Evolutionary conservation across 495 filamentous ascomycete species (phyloP).

Genomic region (Poronia punctata): DNA sequence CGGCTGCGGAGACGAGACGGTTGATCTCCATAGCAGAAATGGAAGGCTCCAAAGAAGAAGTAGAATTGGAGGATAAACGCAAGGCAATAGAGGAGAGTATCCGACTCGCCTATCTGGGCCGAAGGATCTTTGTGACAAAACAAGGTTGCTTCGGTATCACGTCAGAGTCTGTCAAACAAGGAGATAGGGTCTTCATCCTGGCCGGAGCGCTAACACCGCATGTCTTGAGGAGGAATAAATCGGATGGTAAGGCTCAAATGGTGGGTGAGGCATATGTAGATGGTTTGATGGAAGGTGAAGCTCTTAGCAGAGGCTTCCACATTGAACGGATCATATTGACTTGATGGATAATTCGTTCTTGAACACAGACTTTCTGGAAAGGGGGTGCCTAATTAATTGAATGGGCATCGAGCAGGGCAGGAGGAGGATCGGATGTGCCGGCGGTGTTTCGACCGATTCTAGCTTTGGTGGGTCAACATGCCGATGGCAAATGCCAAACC

Average conservation of each 20-base stretch:
- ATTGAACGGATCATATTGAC: too few relatives aligned
- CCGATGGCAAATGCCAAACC: not conserved
- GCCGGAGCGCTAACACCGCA: constrained; percentile 9
- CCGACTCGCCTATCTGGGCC: constrained; percentile 7
- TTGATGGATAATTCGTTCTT: too few relatives aligned
- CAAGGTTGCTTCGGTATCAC: constrained; percentile 5
- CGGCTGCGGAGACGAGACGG: not conserved
- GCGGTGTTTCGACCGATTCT: too few relatives aligned
- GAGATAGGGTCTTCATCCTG: constrained; percentile 8
- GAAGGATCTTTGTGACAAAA: constrained; percentile 9
- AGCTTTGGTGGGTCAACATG: not conserved
- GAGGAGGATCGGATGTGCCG: too few relatives aligned
- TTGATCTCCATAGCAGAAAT: not conserved
- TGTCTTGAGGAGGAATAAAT: constrained; percentile 7
- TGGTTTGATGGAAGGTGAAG: too few relatives aligned
- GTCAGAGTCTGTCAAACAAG: constrained; percentile 1
- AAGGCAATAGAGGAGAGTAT: constrained; percentile 13
- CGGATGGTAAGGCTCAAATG: too few relatives aligned
- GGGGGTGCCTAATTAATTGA: too few relatives aligned
- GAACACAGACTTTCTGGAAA: too few relatives aligned
- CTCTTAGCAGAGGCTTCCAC: too few relatives aligned
- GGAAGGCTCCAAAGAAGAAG: not conserved
- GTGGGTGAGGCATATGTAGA: too few relatives aligned
- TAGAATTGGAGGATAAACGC: constrained; percentile 1
- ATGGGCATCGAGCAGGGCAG: too few relatives aligned